These are phyloP conservation scores for Tilletia horrida DNA, from an alignment of 1,284 basidiomycete species.

Conservation along the genomic window DNA sequence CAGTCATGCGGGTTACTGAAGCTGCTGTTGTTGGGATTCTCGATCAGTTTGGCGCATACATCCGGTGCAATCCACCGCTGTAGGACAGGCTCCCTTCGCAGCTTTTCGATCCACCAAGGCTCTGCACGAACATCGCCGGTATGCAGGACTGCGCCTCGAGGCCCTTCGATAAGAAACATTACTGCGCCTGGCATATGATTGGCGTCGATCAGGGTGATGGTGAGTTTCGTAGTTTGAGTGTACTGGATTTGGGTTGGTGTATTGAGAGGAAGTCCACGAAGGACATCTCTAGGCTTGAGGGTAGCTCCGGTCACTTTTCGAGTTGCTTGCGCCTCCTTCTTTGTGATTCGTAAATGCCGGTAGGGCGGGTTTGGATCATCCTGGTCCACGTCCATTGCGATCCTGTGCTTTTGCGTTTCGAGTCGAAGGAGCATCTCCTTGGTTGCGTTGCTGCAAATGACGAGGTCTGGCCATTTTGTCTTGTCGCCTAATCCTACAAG, in stretches of 20 bases:
- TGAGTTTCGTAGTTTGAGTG: slow-evolving; percentile 62
- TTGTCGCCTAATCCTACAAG: slow-evolving; percentile 39
- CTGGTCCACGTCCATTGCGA: slow-evolving; percentile 27
- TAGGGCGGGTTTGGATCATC: slow-evolving; percentile 35
- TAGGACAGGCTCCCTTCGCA: slow-evolving; percentile 68
- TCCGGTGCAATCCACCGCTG: slow-evolving; percentile 65
- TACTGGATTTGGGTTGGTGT: slow-evolving; percentile 67
- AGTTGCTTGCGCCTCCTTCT: slow-evolving; percentile 27
- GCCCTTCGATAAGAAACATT: slow-evolving; percentile 84
- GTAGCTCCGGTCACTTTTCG: slow-evolving; percentile 26
- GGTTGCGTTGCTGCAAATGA: slow-evolving; percentile 43
- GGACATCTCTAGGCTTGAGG: slow-evolving; percentile 26
- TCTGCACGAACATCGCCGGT: slow-evolving; percentile 91
- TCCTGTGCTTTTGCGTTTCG: slow-evolving; percentile 34
- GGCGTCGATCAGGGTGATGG: slow-evolving; percentile 77
- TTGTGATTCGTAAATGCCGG: slow-evolving; percentile 29
- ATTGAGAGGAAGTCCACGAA: slow-evolving; percentile 54
- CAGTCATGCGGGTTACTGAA: neutral
- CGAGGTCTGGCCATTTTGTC: slow-evolving; percentile 30
- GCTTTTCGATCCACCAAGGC: slow-evolving; percentile 67
- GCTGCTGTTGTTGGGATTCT: neutral
- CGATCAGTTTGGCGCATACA: neutral
- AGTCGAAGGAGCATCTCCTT: slow-evolving; percentile 41
- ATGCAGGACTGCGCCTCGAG: slow-evolving; percentile 71
- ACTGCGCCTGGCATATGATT: slow-evolving; percentile 91